Percentiles rank a stretch among this genome's conserved stretches.
Evolutionary conservation across 2,329 filamentous ascomycete genomes (phyloP).

Genomic region (Colletotrichum falcatum): DNA sequence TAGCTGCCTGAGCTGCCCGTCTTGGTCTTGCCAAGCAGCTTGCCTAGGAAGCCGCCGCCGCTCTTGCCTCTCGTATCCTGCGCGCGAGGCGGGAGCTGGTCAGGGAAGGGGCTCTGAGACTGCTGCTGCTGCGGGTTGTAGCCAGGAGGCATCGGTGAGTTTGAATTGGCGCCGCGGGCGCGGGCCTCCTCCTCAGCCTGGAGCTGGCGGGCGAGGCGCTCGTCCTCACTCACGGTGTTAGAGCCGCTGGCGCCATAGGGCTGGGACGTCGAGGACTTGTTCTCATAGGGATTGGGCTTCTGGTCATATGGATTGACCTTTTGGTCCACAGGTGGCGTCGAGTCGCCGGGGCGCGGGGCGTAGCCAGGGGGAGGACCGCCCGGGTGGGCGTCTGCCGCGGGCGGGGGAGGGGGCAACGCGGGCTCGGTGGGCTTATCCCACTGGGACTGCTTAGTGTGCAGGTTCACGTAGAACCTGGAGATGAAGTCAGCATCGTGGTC

Average conservation of each 20-base stretch:
- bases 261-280: constrained; percentile 46
- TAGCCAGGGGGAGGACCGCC: constrained; percentile 78
- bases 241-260: constrained; percentile 50
- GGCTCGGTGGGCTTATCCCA: constrained; percentile 87
- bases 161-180: constrained; percentile 49
- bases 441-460: constrained; percentile 87
- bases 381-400: constrained; percentile 56
- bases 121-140: constrained; percentile 45
- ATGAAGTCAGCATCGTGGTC: constrained; percentile 35
- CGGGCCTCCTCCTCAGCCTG: constrained; percentile 84
- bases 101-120: constrained; percentile 48
- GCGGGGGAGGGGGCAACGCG: constrained; percentile 62
- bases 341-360: constrained; percentile 59
- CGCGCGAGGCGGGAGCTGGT: constrained; percentile 58
- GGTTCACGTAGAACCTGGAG: constrained; percentile 88
- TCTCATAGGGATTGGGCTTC: constrained; percentile 70
- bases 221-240: constrained; percentile 71
- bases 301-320: constrained; percentile 73
- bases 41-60: constrained; percentile 62
- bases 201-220: constrained; percentile 78
- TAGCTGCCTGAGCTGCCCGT: constrained; percentile 50
- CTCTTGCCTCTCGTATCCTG: constrained; percentile 51
- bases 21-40: constrained; percentile 63
- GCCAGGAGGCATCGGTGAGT: constrained; percentile 47
- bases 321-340: constrained; percentile 58